Evolutionary conservation across 768 basidiomycete genomes (phyloP).

Genomic region (Suillus subalutaceus): DNA sequence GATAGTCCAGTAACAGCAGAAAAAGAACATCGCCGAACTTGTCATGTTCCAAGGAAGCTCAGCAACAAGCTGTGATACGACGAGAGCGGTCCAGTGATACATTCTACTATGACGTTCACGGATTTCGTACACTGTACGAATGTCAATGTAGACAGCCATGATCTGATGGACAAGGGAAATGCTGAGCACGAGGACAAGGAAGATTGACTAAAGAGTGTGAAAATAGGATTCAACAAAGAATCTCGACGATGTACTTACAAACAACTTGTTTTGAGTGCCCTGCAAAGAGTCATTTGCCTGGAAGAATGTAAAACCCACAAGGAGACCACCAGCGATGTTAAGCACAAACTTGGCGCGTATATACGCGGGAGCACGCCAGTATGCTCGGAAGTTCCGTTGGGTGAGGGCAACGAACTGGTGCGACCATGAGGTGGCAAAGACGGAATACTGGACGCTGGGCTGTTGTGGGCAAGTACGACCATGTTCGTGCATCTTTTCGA

Average conservation of each 20-base stretch:
- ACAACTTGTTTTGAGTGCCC: constrained; percentile 44
- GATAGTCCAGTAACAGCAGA: constrained; percentile 73
- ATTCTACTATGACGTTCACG: constrained; percentile 66
- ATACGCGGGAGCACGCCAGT: constrained; percentile 42
- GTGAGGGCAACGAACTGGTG: constrained; percentile 35
- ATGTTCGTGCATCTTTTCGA: constrained; percentile 44
- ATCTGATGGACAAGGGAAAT: constrained; percentile 66
- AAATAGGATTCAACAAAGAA: background rate
- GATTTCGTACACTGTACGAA: constrained; percentile 65
- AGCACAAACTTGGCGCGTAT: constrained; percentile 39
- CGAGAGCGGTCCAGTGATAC: constrained; percentile 64
- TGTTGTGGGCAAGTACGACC: constrained; percentile 28
- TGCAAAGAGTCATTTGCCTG: constrained; percentile 37
- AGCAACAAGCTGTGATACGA: constrained; percentile 55
- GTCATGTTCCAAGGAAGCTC: constrained; percentile 66
- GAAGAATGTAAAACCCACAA: constrained; percentile 47
- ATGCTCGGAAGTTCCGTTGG: constrained; percentile 27
- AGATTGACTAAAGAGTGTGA: constrained; percentile 44
- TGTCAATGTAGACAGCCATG: constrained; percentile 58
- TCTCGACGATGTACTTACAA: constrained; percentile 24
- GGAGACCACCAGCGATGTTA: constrained; percentile 35
- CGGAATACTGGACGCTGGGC: constrained; percentile 24
- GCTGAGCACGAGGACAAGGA: constrained; percentile 53
- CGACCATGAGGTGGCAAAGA: constrained; percentile 38
- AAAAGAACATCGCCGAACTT: constrained; percentile 58